Evolutionary conservation across 768 basidiomycete genomes (phyloP), one percentile per base, ranked within the genome.

Genomic region (Kwoniella bestiolae): DNA sequence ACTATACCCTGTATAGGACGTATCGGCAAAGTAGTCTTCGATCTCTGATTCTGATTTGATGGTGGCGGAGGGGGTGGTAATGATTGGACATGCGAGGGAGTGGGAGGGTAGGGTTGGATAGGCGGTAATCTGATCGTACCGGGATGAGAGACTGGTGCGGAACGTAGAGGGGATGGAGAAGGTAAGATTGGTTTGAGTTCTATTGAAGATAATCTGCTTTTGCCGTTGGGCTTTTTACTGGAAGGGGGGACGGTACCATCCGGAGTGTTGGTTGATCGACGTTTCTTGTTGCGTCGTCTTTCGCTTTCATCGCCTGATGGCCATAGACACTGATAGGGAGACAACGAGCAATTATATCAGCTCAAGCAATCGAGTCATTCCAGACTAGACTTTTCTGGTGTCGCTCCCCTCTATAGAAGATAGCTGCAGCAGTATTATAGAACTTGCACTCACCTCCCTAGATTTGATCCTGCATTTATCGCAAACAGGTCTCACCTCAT

Each of bases 401-500:
- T n/a, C n/a, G n/a, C n/a, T n/a, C n/a, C n/a, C n/a, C n/a, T n/a
- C n/a, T n/a, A n/a, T n/a, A n/a, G n/a, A n/a, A n/a, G n/a, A n/a
- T n/a, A n/a, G n/a, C n/a, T n/a, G n/a, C n/a, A n/a, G n/a, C n/a
- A 44, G 21, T 31, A 57, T 29, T 7, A 34, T 14, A 38, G 29
- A 18, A 5, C 12, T 21, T 28, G 0, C 6, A 62, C 63, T 56
- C 46, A 68, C 67, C 58, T 64, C 57, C 56, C 67, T 53, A 3
- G 31, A 38, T 46, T 65, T 65, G 38, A 65, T 68, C 28, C 62
- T 29, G 25, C 67, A 68, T 26, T 68, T 68, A 35, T 56, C 63
- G 45, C 67, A 68, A 3, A 50, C 12, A 2, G 67, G 67, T 52
- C 52, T 52, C 25, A 29, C 28, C 35, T 68, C 67, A 32, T 68